Evolutionary conservation across 2,329 filamentous ascomycete species (phyloP).

Genomic region (Teratosphaeria zuluensis): DNA sequence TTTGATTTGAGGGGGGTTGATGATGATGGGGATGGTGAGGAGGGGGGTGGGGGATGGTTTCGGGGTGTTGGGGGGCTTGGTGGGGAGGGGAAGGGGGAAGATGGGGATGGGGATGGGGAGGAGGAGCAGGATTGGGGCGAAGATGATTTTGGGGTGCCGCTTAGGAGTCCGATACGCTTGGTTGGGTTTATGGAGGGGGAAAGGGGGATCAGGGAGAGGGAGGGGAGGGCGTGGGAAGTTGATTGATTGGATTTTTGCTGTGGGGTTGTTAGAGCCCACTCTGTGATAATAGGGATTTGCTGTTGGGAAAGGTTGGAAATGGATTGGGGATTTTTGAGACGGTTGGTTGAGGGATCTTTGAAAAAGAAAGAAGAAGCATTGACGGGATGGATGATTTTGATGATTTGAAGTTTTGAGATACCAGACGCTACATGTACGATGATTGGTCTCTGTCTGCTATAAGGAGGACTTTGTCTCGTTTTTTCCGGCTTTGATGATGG

Average conservation of each 20-base stretch:
- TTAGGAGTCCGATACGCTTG: conserved; percentile 24
- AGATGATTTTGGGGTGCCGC: conserved; percentile 48
- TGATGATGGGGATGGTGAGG: conserved; percentile 37
- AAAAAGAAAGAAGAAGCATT: too few species aligned
- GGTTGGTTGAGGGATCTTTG: too few species aligned
- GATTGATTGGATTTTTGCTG: neutral
- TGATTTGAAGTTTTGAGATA: too few species aligned
- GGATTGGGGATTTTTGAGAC: too few species aligned
- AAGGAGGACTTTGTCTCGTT: too few species aligned
- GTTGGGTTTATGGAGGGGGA: conserved; percentile 5
- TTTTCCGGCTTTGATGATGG: too few species aligned
- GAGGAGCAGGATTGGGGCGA: conserved; percentile 33
- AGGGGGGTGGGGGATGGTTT: neutral
- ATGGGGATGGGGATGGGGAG: conserved; percentile 4
- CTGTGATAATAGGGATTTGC: too few species aligned
- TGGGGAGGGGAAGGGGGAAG: conserved; percentile 12
- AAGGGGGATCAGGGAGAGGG: conserved; percentile 7
- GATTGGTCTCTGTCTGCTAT: too few species aligned
- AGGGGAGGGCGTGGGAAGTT: conserved; percentile 6
- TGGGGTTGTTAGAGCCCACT: neutral
- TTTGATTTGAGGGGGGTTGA: conserved; percentile 30
- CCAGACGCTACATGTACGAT: too few species aligned
- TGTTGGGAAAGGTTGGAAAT: too few species aligned
- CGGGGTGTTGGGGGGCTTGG: too few species aligned
- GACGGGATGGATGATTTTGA: too few species aligned